These are phyloP conservation scores for Sphaceloma murrayae DNA, from an alignment of 2,329 filamentous ascomycete genomes.

Conservation along the genomic window DNA sequence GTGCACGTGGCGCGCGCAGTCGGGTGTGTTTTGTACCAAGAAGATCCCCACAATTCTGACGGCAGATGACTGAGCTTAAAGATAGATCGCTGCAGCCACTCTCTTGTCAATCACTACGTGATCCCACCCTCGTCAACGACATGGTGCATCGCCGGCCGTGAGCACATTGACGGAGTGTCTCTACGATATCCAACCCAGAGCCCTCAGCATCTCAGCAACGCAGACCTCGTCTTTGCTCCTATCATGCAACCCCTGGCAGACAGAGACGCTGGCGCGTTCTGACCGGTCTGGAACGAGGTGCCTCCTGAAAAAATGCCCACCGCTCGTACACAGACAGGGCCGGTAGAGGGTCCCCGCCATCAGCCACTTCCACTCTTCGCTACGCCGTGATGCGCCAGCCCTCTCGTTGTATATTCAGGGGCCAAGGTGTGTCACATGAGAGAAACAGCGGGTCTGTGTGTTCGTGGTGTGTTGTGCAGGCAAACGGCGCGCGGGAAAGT, in stretches of 20 bases:
- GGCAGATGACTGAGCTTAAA: neutral
- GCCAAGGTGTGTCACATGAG: conserved; percentile 9
- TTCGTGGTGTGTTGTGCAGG: conserved; percentile 3
- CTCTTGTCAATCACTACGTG: no score
- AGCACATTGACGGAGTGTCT: no score
- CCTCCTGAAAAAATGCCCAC: conserved; percentile 10
- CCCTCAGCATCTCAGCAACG: no score
- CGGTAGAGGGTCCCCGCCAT: neutral
- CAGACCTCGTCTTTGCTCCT: no score
- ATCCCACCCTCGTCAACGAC: no score
- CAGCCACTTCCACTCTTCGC: conserved; percentile 12
- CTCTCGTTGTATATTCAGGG: no score
- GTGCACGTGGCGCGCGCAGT: neutral
- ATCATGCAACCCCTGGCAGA: neutral
- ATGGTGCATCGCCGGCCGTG: no score
- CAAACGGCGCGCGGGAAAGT: conserved; percentile 1
- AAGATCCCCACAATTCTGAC: neutral
- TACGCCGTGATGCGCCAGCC: no score
- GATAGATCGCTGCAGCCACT: no score
- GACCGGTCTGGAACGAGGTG: conserved; percentile 10
- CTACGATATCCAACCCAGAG: no score
- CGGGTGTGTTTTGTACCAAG: neutral
- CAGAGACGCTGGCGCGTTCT: neutral
- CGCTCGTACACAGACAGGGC: neutral
- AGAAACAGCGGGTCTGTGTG: conserved; percentile 10